Conservation (phyloP, 192 early-diverging fungal species). For the Entomortierella beljakovae region DNA sequence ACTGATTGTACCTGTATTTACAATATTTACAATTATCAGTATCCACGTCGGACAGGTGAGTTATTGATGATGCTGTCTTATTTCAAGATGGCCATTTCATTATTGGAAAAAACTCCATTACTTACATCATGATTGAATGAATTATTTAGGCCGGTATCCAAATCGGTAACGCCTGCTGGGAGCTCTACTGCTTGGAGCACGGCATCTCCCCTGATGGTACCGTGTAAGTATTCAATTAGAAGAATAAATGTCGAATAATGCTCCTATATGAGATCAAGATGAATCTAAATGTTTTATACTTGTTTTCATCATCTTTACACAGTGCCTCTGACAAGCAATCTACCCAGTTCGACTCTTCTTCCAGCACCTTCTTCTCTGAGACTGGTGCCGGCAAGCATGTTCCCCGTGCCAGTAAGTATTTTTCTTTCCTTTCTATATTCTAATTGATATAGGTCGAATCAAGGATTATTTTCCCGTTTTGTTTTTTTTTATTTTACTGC, state of each 20-base stretch:
- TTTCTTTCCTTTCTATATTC: not conserved
- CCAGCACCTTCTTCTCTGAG: slow-evolving; percentile 99
- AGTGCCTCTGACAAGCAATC: slow-evolving; percentile 84
- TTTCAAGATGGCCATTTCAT: too few species aligned
- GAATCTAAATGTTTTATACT: not conserved
- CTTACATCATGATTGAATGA: not conserved
- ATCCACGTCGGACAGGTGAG: slow-evolving; percentile 56
- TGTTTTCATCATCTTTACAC: not conserved
- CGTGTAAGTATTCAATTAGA: slow-evolving; percentile 47
- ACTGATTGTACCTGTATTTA: too few species aligned
- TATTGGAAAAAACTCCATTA: too few species aligned
- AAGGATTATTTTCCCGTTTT: too few species aligned
- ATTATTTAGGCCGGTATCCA: slow-evolving; percentile 96
- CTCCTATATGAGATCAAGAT: not conserved
- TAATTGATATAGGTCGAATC: not conserved
- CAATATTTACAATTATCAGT: not conserved
- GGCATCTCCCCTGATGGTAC: slow-evolving; percentile 75
- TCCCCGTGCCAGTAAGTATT: slow-evolving; percentile 81
- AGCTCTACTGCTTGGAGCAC: slow-evolving; percentile 97
- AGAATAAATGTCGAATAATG: not conserved
- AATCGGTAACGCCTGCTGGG: slow-evolving; percentile 99
- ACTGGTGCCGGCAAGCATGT: slow-evolving; percentile 99
- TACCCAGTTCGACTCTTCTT: slow-evolving; percentile 86
- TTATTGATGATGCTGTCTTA: not conserved
- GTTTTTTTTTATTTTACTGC: too few species aligned